Base-by-base conservation (phyloP, 2,329 filamentous ascomycete species). In the Davidsoniella australis region DNA sequence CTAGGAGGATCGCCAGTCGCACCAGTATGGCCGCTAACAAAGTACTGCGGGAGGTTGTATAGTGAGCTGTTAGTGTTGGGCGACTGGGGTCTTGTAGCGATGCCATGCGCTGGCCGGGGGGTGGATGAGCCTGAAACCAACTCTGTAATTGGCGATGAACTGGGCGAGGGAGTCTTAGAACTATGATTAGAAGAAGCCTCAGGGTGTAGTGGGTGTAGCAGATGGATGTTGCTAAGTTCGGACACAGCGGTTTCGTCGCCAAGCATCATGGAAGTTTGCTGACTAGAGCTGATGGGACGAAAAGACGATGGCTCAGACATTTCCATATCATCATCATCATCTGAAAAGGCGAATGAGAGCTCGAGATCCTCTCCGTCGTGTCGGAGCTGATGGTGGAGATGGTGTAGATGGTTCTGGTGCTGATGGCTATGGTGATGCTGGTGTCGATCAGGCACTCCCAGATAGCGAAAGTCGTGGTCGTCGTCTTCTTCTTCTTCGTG, bases 311-410 rank as follows among this genome's bases (percentile, higher is more conserved):
- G 47, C 38, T 53, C 29, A 39, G 51, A 49, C 23, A 43, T 41
- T 37, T 50, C 48, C 48, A 50, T 50, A 16, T 39, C 47, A 33
- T 44, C 47, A n/a, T 45, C 42, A 16, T 47, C 51, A 16, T 53
- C 51, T 16, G 51, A 49, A n/a, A 53, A 47, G 9, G 44, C 47
- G 40, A 53, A 53, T 38, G 51, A 53, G 44, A 51, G 18, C 7
- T 51, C 40, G 4, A 40, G 26, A 45, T 44, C 39, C 23, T 33
- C 41, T 18, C 36, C 20, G 12, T 26, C 16, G 18, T 41, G 14
- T 10, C 38, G 29, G 9, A 40, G 46, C 23, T 26, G 38, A 41
- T 33, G 29, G 29, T 33, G 29, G 29, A 48, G 46, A 41, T n/a
- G 29, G 29, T 33, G 29, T 9, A 48, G 46, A 41, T n/a, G 41